Percentiles rank a stretch among this genome's conserved stretches.
These are phyloP conservation scores for Aspergillus steynii DNA, from an alignment of 495 filamentous ascomycete species.

Conservation along the genomic window DNA sequence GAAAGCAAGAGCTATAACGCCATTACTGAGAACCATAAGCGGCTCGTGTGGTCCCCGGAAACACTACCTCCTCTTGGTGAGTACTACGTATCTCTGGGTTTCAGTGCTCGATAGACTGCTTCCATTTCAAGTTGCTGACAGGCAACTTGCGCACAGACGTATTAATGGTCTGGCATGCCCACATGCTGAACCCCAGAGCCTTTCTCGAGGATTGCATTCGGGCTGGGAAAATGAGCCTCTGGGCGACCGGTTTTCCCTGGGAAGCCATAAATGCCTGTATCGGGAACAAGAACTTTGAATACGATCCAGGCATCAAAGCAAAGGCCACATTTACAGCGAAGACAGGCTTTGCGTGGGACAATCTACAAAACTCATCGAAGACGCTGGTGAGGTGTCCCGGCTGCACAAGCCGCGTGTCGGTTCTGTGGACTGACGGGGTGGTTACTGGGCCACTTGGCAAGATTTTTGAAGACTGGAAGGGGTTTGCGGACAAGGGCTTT, in stretches of 20 bases:
- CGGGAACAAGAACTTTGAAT: slow-evolving; percentile 61
- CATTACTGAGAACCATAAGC: slow-evolving; percentile 9
- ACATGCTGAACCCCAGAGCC: slow-evolving; percentile 77
- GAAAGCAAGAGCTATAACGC: slow-evolving; percentile 12
- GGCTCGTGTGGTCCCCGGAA: slow-evolving; percentile 18
- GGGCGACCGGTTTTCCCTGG: slow-evolving; percentile 74
- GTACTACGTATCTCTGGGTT: slow-evolving; percentile 2
- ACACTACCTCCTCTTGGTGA: slow-evolving; percentile 36
- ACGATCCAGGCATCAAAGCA: slow-evolving; percentile 51
- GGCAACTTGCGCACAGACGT: slow-evolving; percentile 55
- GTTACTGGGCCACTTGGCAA: slow-evolving; percentile 23
- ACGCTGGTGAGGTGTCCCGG: slow-evolving; percentile 58
- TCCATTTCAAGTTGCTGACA: slow-evolving; percentile 4
- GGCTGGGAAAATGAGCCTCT: slow-evolving; percentile 57
- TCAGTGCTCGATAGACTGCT: background rate
- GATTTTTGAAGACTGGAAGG: slow-evolving; percentile 33
- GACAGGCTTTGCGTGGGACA: slow-evolving; percentile 62
- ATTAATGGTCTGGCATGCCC: slow-evolving; percentile 87
- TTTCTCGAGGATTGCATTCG: slow-evolving; percentile 80
- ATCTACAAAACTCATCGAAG: slow-evolving; percentile 45
- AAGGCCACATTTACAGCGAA: slow-evolving; percentile 45
- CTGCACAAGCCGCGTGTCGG: slow-evolving; percentile 44
- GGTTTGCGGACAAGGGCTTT: slow-evolving; percentile 69
- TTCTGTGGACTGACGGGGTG: slow-evolving; percentile 63
- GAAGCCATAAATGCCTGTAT: slow-evolving; percentile 62